Evolutionary conservation across 2,329 filamentous ascomycete species (phyloP).

Genomic region (Ramularia collo-cygni): DNA sequence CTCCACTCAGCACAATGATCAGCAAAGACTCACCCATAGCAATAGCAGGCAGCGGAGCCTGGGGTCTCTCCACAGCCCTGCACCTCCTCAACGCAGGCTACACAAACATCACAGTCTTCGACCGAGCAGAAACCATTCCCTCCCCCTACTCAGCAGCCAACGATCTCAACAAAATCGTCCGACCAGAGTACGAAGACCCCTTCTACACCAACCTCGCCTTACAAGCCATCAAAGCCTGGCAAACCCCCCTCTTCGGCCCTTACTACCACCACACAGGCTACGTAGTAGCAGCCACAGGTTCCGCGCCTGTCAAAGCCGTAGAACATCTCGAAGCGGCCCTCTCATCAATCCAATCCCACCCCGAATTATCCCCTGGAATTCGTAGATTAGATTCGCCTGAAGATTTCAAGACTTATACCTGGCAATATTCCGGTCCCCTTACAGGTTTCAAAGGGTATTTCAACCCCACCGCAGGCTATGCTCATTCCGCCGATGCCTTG

Average conservation of each 20-base stretch:
- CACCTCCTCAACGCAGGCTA: conserved; percentile 42
- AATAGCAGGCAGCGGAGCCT: conserved; percentile 41
- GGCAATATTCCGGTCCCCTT: conserved; percentile 45
- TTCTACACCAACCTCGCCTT: conserved; percentile 65
- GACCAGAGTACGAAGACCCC: conserved; percentile 69
- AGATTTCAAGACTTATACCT: conserved; percentile 39
- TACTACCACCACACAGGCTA: conserved; percentile 48
- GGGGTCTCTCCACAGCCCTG: conserved; percentile 45
- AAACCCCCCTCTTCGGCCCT: conserved; percentile 47
- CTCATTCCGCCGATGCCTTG: conserved; percentile 49
- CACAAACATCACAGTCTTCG: conserved; percentile 43
- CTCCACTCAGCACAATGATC: too few species aligned
- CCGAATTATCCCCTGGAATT: conserved; percentile 38
- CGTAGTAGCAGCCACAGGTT: conserved; percentile 45
- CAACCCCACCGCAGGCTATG: conserved; percentile 52
- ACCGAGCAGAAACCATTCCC: conserved; percentile 35
- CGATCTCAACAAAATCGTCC: conserved; percentile 40
- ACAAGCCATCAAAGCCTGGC: conserved; percentile 49
- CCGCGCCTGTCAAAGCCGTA: conserved; percentile 43
- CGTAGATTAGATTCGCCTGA: conserved; percentile 30
- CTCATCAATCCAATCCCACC: conserved; percentile 36
- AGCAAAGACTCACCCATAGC: too few species aligned
- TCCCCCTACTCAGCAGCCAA: conserved; percentile 41
- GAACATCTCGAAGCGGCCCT: conserved; percentile 40
- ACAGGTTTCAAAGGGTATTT: conserved; percentile 53